phyloP scores from a whole-genome alignment of 768 basidiomycete species.

The Trichaptum fuscoviolaceum region DNA sequence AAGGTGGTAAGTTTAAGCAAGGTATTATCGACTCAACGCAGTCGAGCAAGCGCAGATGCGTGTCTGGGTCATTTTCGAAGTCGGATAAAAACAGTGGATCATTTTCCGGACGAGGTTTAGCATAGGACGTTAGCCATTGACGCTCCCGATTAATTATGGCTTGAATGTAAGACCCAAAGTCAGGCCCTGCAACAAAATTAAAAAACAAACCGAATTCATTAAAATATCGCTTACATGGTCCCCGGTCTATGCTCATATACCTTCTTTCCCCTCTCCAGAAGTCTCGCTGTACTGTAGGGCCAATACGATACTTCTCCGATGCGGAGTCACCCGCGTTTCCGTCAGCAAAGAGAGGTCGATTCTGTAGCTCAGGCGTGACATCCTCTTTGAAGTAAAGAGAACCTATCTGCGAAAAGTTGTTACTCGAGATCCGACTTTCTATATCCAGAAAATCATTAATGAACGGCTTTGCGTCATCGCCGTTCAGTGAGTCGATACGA shows the following conservation, averaged over 20 bases:
- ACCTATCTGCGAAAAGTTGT: conserved; percentile 15
- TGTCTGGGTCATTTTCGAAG: background rate
- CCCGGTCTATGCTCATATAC: conserved; percentile 11
- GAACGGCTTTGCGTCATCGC: background rate
- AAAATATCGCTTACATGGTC: conserved; percentile 10
- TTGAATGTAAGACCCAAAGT: conserved; percentile 7
- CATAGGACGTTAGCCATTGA: background rate
- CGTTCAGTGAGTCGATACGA: background rate
- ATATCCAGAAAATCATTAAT: background rate
- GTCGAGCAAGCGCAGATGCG: background rate
- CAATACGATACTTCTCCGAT: conserved; percentile 13
- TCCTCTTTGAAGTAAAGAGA: conserved; percentile 18
- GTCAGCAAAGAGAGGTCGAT: conserved; percentile 10
- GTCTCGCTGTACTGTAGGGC: conserved; percentile 14
- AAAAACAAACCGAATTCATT: background rate
- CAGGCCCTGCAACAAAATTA: conserved; percentile 8
- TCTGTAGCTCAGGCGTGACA: conserved; percentile 9
- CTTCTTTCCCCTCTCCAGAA: conserved; percentile 14
- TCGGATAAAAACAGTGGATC: background rate
- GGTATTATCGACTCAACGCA: background rate
- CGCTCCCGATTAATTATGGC: background rate
- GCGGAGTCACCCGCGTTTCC: background rate
- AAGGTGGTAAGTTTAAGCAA: background rate
- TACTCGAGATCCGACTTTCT: conserved; percentile 1
- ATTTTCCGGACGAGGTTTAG: background rate